phyloP scores from a whole-genome alignment of 495 filamentous ascomycete genomes.

The Pyronema domesticum region DNA sequence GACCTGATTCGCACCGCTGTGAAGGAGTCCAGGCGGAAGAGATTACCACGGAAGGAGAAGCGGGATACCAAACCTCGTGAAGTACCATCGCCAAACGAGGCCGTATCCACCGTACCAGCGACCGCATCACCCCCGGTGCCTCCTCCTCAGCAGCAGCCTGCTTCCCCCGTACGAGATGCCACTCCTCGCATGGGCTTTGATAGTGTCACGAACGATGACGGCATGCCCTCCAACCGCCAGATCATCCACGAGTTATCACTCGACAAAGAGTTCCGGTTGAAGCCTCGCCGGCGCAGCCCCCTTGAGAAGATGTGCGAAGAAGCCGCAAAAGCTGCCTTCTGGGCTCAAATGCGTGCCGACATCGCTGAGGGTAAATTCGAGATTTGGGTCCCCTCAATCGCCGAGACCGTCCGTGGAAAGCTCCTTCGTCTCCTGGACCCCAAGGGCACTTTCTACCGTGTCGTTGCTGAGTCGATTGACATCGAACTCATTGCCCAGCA shows the following conservation, averaged over 20 bases:
- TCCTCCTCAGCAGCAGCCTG: conserved; percentile 28
- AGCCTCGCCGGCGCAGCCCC: conserved; percentile 30
- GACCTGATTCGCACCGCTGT: conserved; percentile 67
- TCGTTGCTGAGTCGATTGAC: conserved; percentile 76
- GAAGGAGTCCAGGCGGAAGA: conserved; percentile 54
- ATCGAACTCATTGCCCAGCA: conserved; percentile 57
- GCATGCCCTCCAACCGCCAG: conserved; percentile 41
- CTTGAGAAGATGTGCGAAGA: conserved; percentile 31
- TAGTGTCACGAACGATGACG: conserved; percentile 13
- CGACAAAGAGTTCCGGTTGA: conserved; percentile 58
- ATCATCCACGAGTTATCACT: conserved; percentile 84
- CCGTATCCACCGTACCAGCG: conserved; percentile 8
- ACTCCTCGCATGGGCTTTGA: conserved; percentile 27
- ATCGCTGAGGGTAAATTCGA: conserved; percentile 51
- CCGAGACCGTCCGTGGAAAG: conserved; percentile 66
- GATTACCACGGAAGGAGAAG: conserved; percentile 47
- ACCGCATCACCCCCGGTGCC: conserved; percentile 4
- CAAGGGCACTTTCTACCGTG: conserved; percentile 60
- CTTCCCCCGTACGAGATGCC: conserved; percentile 28
- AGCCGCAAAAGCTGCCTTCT: conserved; percentile 43
- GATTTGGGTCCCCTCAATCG: conserved; percentile 64
- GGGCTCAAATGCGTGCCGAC: conserved; percentile 55
- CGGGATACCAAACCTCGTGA: conserved; percentile 54
- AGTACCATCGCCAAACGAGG: conserved; percentile 23
- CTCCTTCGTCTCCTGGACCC: conserved; percentile 64